These are phyloP conservation scores for Rasamsonia emersonii DNA, from an alignment of 2,329 filamentous ascomycete species.

Conservation along the genomic window DNA sequence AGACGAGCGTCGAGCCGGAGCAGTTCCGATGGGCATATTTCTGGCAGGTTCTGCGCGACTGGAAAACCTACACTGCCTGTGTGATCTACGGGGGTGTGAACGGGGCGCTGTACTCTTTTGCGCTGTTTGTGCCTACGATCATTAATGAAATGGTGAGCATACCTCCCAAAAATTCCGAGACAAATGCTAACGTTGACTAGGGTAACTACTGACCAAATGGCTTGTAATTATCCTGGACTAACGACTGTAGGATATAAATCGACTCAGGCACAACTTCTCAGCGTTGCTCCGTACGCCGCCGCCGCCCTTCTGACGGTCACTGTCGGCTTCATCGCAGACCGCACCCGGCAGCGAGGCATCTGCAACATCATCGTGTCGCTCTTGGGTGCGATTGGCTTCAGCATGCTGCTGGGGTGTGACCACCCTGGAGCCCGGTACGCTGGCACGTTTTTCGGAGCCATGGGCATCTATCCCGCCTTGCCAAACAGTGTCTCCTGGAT, in stretches of 20 bases:
- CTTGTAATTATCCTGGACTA: no score
- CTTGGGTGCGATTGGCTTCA: slow-evolving; percentile 67
- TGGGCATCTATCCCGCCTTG: slow-evolving; percentile 83
- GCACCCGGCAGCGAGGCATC: slow-evolving; percentile 61
- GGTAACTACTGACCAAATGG: no score
- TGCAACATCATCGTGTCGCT: slow-evolving; percentile 69
- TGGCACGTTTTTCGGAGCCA: slow-evolving; percentile 72
- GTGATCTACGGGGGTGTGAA: slow-evolving; percentile 70
- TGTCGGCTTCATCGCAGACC: slow-evolving; percentile 69
- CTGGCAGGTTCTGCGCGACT: slow-evolving; percentile 65
- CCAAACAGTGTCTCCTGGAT: slow-evolving; percentile 83
- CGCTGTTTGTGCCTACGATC: slow-evolving; percentile 62
- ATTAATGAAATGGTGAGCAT: slow-evolving; percentile 47
- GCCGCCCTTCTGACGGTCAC: slow-evolving; percentile 61
- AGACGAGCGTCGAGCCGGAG: slow-evolving; percentile 66
- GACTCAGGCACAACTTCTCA: slow-evolving; percentile 61
- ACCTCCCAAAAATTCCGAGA: neutral
- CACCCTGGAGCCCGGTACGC: slow-evolving; percentile 66
- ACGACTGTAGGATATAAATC: slow-evolving; percentile 45
- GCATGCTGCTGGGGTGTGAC: slow-evolving; percentile 62
- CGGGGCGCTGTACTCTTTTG: slow-evolving; percentile 49
- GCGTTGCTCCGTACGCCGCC: slow-evolving; percentile 65
- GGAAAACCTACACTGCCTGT: slow-evolving; percentile 72
- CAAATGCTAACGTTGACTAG: no score
- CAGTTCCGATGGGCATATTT: slow-evolving; percentile 65